Evolutionary conservation across 306 rosid species (phyloP).

Genomic region (Quercus variabilis): DNA sequence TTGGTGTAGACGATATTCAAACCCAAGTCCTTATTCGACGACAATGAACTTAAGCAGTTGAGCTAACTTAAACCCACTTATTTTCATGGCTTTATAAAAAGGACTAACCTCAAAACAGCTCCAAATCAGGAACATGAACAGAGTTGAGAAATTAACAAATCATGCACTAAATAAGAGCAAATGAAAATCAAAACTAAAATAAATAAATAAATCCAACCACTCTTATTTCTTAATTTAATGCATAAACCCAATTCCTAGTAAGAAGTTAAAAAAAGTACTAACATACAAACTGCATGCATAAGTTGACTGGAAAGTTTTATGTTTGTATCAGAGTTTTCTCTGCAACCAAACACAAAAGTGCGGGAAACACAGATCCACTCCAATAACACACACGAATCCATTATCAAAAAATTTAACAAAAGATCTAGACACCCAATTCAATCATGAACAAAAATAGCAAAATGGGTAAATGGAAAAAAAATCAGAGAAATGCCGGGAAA

Average conservation of each 20-base stretch:
- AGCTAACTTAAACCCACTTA: no score
- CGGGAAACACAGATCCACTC: not conserved
- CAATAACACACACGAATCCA: not conserved
- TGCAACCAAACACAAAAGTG: slow-evolving; percentile 4
- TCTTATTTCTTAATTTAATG: not conserved
- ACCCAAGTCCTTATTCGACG: no score
- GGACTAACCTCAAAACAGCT: not conserved
- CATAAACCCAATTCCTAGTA: not conserved
- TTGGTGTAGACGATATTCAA: no score
- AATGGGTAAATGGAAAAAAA: not conserved
- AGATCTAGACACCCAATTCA: slow-evolving; percentile 24
- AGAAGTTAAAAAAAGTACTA: not conserved
- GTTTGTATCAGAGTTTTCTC: not conserved
- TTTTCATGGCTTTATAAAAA: no score
- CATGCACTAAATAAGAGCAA: not conserved
- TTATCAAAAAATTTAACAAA: not conserved
- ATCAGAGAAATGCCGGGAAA: not conserved
- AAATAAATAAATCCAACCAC: not conserved
- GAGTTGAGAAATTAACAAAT: not conserved
- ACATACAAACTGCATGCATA: no score
- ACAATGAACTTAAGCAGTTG: no score
- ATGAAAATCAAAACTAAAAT: not conserved
- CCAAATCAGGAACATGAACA: not conserved
- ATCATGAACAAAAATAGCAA: not conserved
- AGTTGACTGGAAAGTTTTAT: no score